Conservation (phyloP, 2,329 filamentous ascomycete species). For the Emmonsia crescens region DNA sequence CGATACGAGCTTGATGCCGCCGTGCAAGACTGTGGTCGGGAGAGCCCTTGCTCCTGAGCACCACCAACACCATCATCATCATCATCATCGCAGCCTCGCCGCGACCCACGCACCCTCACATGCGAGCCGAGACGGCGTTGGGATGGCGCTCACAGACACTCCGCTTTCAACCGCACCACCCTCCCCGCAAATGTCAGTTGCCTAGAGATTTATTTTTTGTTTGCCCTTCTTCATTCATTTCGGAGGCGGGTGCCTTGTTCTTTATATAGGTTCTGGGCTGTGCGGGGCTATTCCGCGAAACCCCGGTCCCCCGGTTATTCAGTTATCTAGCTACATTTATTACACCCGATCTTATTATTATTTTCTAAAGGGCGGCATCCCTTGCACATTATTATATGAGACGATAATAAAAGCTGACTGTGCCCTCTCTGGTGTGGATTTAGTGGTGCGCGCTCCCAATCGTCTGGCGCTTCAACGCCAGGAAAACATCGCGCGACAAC, state of each 20-base stretch:
- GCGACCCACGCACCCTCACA: conserved; percentile 26
- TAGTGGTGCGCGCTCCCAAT: conserved; percentile 59
- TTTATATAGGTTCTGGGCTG: not conserved
- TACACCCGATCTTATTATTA: not conserved
- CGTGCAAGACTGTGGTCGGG: conserved; percentile 30
- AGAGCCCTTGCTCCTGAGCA: conserved; percentile 28
- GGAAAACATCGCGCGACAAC: conserved; percentile 79
- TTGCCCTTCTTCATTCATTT: not conserved
- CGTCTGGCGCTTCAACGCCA: conserved; percentile 67
- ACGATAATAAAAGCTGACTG: not conserved
- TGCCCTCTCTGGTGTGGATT: not conserved
- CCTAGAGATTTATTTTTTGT: conserved; percentile 1
- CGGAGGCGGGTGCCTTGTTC: not conserved
- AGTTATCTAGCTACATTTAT: not conserved
- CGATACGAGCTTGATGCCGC: conserved; percentile 22
- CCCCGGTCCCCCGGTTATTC: conserved; percentile 7
- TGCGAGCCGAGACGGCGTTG: conserved; percentile 37
- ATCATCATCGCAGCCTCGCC: conserved; percentile 23
- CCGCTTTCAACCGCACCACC: conserved; percentile 51
- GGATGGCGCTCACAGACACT: conserved; percentile 50
- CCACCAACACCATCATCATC: conserved; percentile 26
- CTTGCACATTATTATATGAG: not conserved
- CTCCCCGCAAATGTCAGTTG: conserved; percentile 50
- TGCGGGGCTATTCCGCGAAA: conserved; percentile 7
- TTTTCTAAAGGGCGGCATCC: not conserved